Percentiles rank a stretch among this genome's conserved stretches.
Evolutionary conservation across 768 basidiomycete species (phyloP).

Genomic region (Phallus indusiatus): DNA sequence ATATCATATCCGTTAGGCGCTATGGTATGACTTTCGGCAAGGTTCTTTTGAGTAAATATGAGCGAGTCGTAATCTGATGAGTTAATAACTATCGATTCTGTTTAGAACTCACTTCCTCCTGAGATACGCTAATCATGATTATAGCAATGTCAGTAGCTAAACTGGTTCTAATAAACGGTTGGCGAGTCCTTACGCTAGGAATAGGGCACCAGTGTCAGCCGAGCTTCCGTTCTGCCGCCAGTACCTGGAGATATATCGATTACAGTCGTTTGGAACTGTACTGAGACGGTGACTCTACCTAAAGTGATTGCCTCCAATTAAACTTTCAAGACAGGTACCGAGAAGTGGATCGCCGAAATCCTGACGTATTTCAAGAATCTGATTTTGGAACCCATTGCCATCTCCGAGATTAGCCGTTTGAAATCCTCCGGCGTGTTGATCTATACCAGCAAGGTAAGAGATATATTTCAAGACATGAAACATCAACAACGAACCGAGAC

Average conservation of each 20-base stretch:
- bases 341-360: constrained; percentile 27
- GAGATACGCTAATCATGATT: constrained; percentile 29
- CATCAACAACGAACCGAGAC: constrained; percentile 14
- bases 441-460: not conserved
- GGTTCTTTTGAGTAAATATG: constrained; percentile 17
- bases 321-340: constrained; percentile 39
- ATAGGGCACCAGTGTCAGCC: constrained; percentile 42
- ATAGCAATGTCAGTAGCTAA: not conserved
- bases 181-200: constrained; percentile 40
- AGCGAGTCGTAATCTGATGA: too few species aligned
- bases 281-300: constrained; percentile 20
- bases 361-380: constrained; percentile 35
- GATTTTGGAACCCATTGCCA: constrained; percentile 34
- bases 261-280: not conserved
- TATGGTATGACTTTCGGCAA: constrained; percentile 30
- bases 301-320: constrained; percentile 41
- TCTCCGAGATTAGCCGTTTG: constrained; percentile 39
- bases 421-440: constrained; percentile 25
- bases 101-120: constrained; percentile 29
- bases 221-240: constrained; percentile 49
- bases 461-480: not conserved
- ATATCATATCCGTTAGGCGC: constrained; percentile 40
- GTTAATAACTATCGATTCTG: not conserved
- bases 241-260: constrained; percentile 25
- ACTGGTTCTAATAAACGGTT: not conserved